A percentile compares a stretch with the other conserved stretches of the same genome.
Conservation (phyloP, 2,329 filamentous ascomycete genomes). For the Exophiala xenobiotica region DNA sequence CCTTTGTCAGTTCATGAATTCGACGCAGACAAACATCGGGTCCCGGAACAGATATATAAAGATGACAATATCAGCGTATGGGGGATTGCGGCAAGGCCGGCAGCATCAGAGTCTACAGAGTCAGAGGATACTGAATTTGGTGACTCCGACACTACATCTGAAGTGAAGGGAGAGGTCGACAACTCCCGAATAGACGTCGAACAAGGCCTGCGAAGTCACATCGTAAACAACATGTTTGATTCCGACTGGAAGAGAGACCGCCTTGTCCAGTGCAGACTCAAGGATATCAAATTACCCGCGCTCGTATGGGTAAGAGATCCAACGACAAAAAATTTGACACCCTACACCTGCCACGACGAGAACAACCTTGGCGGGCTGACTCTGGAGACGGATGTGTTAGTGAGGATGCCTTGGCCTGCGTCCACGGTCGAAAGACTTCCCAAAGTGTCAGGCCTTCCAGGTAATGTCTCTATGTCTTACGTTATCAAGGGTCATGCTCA, state of each 20-base stretch:
- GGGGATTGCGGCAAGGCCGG: conserved; percentile 64
- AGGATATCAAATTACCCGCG: conserved; percentile 66
- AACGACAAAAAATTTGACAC: conserved; percentile 59
- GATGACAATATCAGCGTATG: conserved; percentile 81
- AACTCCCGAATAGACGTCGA: conserved; percentile 38
- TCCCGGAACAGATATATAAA: conserved; percentile 64
- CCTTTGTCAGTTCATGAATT: conserved; percentile 69
- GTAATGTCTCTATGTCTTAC: conserved; percentile 74
- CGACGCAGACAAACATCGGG: conserved; percentile 30
- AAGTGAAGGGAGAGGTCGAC: conserved; percentile 33
- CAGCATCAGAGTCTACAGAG: conserved; percentile 30
- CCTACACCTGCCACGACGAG: conserved; percentile 67
- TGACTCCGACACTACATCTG: conserved; percentile 47
- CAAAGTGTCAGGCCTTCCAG: conserved; percentile 56
- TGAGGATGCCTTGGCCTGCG: conserved; percentile 77
- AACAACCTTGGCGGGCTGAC: conserved; percentile 52
- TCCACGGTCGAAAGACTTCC: conserved; percentile 66
- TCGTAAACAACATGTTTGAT: conserved; percentile 77
- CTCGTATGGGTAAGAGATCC: conserved; percentile 67
- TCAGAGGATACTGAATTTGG: conserved; percentile 45
- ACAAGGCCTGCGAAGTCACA: conserved; percentile 56
- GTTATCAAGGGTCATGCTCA: conserved; percentile 74
- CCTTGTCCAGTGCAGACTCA: conserved; percentile 64
- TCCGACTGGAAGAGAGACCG: conserved; percentile 72
- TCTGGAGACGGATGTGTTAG: conserved; percentile 68